Conservation (phyloP, 495 filamentous ascomycete genomes). For the Lepidopterella palustris region DNA sequence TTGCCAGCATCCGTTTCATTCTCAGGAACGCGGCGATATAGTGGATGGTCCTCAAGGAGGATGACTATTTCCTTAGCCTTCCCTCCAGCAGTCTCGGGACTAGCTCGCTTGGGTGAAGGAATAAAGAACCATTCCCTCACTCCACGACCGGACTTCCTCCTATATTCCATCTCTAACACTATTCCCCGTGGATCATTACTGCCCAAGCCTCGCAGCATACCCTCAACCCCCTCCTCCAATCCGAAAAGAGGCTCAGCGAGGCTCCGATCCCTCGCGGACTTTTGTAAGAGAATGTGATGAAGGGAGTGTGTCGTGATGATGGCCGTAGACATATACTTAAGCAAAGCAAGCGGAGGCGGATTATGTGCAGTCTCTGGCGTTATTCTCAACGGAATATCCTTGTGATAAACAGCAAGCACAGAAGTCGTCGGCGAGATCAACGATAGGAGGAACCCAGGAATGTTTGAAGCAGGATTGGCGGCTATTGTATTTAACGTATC, state of each 20-base stretch:
- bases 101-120: constrained; percentile 27
- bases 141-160: constrained; percentile 70
- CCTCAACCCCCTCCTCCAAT: constrained; percentile 65
- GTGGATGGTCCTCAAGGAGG: constrained; percentile 71
- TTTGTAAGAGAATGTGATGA: constrained; percentile 59
- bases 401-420: constrained; percentile 51
- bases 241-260: constrained; percentile 68
- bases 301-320: constrained; percentile 58
- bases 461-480: constrained; percentile 32
- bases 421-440: constrained; percentile 14
- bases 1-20: constrained; percentile 33
- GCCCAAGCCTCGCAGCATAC: constrained; percentile 58
- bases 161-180: constrained; percentile 79
- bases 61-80: constrained; percentile 47
- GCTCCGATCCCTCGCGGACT: constrained; percentile 62
- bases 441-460: constrained; percentile 48
- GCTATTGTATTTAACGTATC: constrained; percentile 55
- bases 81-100: constrained; percentile 16
- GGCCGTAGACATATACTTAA: constrained; percentile 63
- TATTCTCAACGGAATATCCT: constrained; percentile 49
- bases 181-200: constrained; percentile 50
- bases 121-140: constrained; percentile 75
- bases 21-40: constrained; percentile 47
- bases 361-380: constrained; percentile 47
- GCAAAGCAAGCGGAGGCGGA: constrained; percentile 55